These are phyloP conservation scores for Bruguiera hainesii DNA, from an alignment of 441 rosid genomes.

Conservation along the genomic window DNA sequence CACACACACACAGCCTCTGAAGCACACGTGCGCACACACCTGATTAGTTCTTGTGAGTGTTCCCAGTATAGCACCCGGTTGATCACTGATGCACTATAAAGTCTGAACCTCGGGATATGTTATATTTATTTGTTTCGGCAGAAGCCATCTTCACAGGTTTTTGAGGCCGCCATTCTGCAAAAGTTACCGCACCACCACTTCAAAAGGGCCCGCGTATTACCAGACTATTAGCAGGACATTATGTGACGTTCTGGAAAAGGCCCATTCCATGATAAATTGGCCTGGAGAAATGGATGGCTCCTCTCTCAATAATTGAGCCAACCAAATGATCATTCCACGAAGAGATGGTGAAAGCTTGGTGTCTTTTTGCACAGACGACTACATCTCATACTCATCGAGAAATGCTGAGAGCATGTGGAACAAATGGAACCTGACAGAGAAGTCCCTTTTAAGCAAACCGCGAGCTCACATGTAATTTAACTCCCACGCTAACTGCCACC, in stretches of 20 bases:
- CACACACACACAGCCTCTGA: slow-evolving; percentile 3
- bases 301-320: not conserved
- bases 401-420: slow-evolving; percentile 8
- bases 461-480: slow-evolving; percentile 27
- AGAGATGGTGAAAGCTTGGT: not conserved
- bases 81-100: not conserved
- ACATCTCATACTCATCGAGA: not conserved
- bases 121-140: too few relatives aligned
- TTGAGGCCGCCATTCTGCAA: too few relatives aligned
- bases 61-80: not conserved
- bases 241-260: not conserved
- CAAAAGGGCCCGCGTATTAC: too few relatives aligned
- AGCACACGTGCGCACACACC: slow-evolving; percentile 13
- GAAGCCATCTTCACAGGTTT: not conserved
- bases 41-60: slow-evolving; percentile 11
- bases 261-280: slow-evolving; percentile 1
- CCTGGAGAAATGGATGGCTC: not conserved
- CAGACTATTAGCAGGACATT: not conserved
- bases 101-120: not conserved
- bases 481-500: slow-evolving; percentile 19
- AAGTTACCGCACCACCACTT: too few relatives aligned
- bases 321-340: not conserved
- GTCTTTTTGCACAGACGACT: not conserved
- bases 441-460: slow-evolving; percentile 16
- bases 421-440: slow-evolving; percentile 26